These are phyloP conservation scores for Phytophthora ohioensis DNA, from an alignment of 352 stramenopile species.

Conservation along the genomic window DNA sequence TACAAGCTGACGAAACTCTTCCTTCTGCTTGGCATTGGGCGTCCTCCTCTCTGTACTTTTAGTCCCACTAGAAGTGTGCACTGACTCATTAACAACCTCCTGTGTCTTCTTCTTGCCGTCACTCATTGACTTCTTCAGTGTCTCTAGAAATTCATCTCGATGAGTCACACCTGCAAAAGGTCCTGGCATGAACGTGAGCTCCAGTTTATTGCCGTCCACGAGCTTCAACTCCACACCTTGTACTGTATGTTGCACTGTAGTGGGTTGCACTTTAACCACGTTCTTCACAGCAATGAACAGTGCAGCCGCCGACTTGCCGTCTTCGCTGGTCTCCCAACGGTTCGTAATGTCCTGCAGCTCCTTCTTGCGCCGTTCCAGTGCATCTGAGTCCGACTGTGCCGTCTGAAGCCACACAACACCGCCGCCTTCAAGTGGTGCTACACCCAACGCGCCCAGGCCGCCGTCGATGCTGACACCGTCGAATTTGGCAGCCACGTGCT, in stretches of 20 bases:
- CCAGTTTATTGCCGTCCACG: slow-evolving; percentile 43
- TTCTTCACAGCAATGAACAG: slow-evolving; percentile 47
- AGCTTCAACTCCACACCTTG: slow-evolving; percentile 53
- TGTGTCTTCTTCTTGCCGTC: not conserved
- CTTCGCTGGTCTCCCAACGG: slow-evolving; percentile 17
- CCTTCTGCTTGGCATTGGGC: slow-evolving; percentile 14
- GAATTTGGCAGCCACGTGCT: slow-evolving; percentile 63
- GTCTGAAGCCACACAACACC: slow-evolving; percentile 70
- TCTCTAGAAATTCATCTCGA: slow-evolving; percentile 57
- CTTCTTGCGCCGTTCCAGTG: slow-evolving; percentile 55
- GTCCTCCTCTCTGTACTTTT: not conserved
- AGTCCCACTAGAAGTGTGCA: not conserved
- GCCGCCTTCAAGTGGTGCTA: slow-evolving; percentile 34
- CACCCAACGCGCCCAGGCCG: slow-evolving; percentile 48
- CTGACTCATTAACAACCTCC: not conserved
- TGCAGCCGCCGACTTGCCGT: slow-evolving; percentile 35
- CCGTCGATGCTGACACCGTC: slow-evolving; percentile 60
- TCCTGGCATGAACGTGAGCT: slow-evolving; percentile 68
- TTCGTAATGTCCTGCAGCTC: slow-evolving; percentile 72
- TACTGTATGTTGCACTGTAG: slow-evolving; percentile 52
- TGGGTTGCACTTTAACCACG: slow-evolving; percentile 40
- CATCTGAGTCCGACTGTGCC: slow-evolving; percentile 59
- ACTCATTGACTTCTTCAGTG: slow-evolving; percentile 28
- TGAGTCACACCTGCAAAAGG: slow-evolving; percentile 36
- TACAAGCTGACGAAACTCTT: slow-evolving; percentile 43